Conservation (phyloP, 2,329 filamentous ascomycete genomes). For the Moelleriella libera region DNA sequence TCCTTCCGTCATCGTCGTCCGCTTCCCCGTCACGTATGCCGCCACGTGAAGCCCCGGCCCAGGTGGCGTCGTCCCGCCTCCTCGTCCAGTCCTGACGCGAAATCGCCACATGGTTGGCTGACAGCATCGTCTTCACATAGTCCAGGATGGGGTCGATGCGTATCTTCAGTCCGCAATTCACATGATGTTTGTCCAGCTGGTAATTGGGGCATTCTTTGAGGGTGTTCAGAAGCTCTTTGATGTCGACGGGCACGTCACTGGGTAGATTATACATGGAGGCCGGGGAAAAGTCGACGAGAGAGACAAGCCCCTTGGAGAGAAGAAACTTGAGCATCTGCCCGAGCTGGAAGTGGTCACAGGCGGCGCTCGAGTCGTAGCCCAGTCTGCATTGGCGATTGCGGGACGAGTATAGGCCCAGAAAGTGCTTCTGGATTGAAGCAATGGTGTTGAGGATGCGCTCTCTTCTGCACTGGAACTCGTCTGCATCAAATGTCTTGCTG, state of each 20-base stretch:
- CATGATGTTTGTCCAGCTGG: conserved; percentile 60
- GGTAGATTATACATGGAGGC: conserved; percentile 27
- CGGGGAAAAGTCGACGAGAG: conserved; percentile 41
- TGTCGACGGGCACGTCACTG: conserved; percentile 41
- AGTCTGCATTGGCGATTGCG: conserved; percentile 55
- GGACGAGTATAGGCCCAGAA: conserved; percentile 52
- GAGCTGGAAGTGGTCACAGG: conserved; percentile 67
- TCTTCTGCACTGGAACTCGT: conserved; percentile 52
- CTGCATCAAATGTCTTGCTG: conserved; percentile 17
- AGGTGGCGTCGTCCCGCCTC: conserved; percentile 23
- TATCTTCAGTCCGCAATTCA: conserved; percentile 56
- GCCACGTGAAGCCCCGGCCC: conserved; percentile 16
- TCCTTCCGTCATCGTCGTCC: conserved; percentile 6
- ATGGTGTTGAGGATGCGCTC: conserved; percentile 54
- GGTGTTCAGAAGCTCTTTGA: conserved; percentile 43
- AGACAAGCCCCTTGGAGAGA: conserved; percentile 43
- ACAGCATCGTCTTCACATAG: conserved; percentile 43
- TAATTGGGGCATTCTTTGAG: conserved; percentile 56
- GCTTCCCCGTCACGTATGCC: conserved; percentile 5
- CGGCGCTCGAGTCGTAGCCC: conserved; percentile 57
- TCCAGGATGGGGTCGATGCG: conserved; percentile 53
- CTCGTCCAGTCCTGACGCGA: conserved; percentile 31
- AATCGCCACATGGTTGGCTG: conserved; percentile 29
- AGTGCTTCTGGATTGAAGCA: conserved; percentile 55
- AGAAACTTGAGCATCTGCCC: conserved; percentile 67